Evolutionary conservation across 768 basidiomycete species (phyloP).

Genomic region (Trametes cinnabarina): DNA sequence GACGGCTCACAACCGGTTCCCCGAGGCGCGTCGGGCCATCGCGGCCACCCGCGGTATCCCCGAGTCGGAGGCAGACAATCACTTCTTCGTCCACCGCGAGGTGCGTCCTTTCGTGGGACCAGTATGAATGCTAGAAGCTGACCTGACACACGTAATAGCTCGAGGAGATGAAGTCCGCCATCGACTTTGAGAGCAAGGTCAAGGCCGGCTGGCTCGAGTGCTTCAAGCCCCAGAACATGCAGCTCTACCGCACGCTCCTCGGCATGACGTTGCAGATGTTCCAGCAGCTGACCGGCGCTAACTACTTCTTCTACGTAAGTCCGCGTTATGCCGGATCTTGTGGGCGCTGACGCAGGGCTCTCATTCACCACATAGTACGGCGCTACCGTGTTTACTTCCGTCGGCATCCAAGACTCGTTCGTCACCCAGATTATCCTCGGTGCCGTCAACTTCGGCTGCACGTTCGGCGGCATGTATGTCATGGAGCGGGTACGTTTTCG

Average conservation of each 20-base stretch:
- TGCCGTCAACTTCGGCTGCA: conserved; percentile 68
- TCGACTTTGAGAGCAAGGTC: conserved; percentile 47
- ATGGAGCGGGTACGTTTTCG: conserved; percentile 54
- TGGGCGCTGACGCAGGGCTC: neutral
- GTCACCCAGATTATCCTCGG: conserved; percentile 76
- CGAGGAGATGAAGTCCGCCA: conserved; percentile 52
- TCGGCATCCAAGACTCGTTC: conserved; percentile 66
- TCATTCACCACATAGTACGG: conserved; percentile 30
- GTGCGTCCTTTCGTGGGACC: conserved; percentile 21
- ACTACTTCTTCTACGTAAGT: conserved; percentile 61
- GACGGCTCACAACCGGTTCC: conserved; percentile 43
- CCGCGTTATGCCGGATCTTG: neutral
- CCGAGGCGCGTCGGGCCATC: conserved; percentile 50
- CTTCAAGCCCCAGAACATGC: conserved; percentile 54
- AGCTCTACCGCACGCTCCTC: conserved; percentile 60
- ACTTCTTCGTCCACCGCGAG: conserved; percentile 45
- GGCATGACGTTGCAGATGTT: conserved; percentile 66
- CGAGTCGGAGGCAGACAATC: conserved; percentile 35
- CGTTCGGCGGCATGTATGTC: conserved; percentile 70
- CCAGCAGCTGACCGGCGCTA: conserved; percentile 72
- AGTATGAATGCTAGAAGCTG: neutral
- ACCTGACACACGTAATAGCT: conserved; percentile 4
- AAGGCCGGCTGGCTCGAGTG: conserved; percentile 66
- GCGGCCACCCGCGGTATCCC: conserved; percentile 50
- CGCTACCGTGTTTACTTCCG: conserved; percentile 64